A percentile compares a stretch with the other conserved stretches of the same genome.
phyloP scores from a whole-genome alignment of 1,284 basidiomycete species.

The Trichosporon coremiiforme region DNA sequence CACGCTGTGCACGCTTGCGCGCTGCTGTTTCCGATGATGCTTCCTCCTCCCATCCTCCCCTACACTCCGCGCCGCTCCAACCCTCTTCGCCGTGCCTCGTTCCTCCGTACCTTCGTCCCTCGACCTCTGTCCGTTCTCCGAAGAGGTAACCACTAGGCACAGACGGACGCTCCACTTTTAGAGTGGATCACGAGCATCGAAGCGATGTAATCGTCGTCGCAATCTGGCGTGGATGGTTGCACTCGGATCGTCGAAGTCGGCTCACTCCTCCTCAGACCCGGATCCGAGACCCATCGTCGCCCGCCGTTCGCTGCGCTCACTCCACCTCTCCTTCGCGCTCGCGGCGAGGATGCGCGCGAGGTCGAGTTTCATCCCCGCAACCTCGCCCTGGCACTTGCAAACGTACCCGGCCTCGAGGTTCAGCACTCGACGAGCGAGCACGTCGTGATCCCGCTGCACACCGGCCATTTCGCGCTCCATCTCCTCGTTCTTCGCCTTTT shows the following conservation, averaged over 20 bases:
- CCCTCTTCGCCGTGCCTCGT: not conserved
- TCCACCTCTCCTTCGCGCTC: constrained; percentile 11
- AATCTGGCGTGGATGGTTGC: too few relatives aligned
- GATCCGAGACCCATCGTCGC: not conserved
- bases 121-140: too few relatives aligned
- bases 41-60: not conserved
- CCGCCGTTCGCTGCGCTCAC: not conserved
- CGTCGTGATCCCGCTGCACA: not conserved
- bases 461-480: not conserved
- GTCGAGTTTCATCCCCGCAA: constrained; percentile 4
- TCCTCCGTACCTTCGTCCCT: not conserved
- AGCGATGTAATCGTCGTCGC: too few relatives aligned
- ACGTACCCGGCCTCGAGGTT: constrained; percentile 9
- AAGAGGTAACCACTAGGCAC: too few relatives aligned
- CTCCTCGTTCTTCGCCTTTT: not conserved
- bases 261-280: not conserved
- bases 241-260: too few relatives aligned
- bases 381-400: constrained; percentile 11
- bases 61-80: not conserved
- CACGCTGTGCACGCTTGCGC: too few relatives aligned
- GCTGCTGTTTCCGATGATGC: not conserved
- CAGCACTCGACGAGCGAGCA: constrained; percentile 1
- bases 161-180: too few relatives aligned
- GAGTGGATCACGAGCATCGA: too few relatives aligned
- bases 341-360: constrained; percentile 8